A percentile compares a stretch with the other conserved stretches of the same genome.
phyloP scores from a whole-genome alignment of 345 rosid species.

The Citrus unshiu region DNA sequence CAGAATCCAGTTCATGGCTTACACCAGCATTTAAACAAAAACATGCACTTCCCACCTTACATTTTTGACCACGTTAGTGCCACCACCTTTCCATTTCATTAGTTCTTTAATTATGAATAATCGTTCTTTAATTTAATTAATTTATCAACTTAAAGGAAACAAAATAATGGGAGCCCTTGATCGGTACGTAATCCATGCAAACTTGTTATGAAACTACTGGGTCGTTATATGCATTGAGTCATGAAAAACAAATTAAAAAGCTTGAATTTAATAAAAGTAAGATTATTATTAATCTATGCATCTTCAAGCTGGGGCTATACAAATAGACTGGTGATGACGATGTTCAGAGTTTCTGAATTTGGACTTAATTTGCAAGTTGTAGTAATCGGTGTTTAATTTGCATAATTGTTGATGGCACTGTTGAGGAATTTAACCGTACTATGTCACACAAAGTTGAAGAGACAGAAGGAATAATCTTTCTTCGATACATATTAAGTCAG shows the following conservation, averaged over 20 bases:
- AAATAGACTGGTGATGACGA: background rate
- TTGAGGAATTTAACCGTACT: conserved; percentile 1
- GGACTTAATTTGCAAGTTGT: background rate
- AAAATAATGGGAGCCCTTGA: background rate
- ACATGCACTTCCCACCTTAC: background rate
- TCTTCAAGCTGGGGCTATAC: background rate
- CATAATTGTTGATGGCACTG: background rate
- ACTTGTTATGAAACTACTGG: conserved; percentile 28
- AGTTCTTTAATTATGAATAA: background rate
- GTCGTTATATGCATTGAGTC: conserved; percentile 28
- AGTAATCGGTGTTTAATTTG: background rate
- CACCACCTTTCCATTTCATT: conserved; percentile 30
- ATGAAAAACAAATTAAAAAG: conserved; percentile 2
- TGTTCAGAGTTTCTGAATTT: background rate
- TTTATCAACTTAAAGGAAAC: background rate
- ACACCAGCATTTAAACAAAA: conserved; percentile 39
- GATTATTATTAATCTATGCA: background rate
- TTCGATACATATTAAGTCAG: background rate
- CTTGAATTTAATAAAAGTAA: background rate
- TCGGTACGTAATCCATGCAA: conserved; percentile 35
- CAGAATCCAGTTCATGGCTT: conserved; percentile 59
- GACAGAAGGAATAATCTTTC: conserved; percentile 1
- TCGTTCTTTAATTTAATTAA: background rate
- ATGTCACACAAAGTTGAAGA: background rate
- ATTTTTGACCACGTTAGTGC: conserved; percentile 61